A percentile compares a stretch with the other conserved stretches of the same genome.
Conservation (phyloP, 2,329 filamentous ascomycete genomes). For the Fusarium subtropicale region DNA sequence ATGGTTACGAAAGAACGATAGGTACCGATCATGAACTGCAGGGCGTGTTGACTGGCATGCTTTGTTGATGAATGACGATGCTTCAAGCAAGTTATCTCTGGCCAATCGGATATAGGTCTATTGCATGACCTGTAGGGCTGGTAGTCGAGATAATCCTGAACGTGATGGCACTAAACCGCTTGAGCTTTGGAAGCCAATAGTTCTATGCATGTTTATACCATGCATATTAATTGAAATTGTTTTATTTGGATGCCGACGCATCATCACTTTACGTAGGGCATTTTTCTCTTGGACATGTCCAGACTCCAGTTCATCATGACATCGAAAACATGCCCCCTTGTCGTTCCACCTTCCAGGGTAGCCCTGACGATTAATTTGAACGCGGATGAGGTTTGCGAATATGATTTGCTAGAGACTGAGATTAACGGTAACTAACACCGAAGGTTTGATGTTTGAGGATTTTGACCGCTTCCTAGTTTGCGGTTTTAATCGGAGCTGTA, state of each 20-base stretch:
- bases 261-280: not conserved
- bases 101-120: constrained; percentile 31
- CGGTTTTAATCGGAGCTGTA: constrained; percentile 31
- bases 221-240: not conserved
- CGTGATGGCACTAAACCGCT: constrained; percentile 17
- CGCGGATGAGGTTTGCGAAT: constrained; percentile 18
- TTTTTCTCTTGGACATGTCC: not conserved
- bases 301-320: constrained; percentile 6
- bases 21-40: not conserved
- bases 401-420: constrained; percentile 34
- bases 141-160: constrained; percentile 17
- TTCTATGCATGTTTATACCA: not conserved
- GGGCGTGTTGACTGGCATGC: not conserved
- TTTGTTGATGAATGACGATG: constrained; percentile 12
- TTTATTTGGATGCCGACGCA: not conserved
- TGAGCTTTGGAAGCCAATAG: not conserved
- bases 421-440: constrained; percentile 29
- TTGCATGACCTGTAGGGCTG: constrained; percentile 37
- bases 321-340: constrained; percentile 7
- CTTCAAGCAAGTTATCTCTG: constrained; percentile 2
- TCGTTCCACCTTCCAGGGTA: constrained; percentile 32
- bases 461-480: constrained; percentile 22
- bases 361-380: constrained; percentile 36
- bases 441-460: constrained; percentile 27
- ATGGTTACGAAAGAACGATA: not conserved